phyloP scores from a whole-genome alignment of 1,284 basidiomycete genomes.

The Ceratobasidium sp. region DNA sequence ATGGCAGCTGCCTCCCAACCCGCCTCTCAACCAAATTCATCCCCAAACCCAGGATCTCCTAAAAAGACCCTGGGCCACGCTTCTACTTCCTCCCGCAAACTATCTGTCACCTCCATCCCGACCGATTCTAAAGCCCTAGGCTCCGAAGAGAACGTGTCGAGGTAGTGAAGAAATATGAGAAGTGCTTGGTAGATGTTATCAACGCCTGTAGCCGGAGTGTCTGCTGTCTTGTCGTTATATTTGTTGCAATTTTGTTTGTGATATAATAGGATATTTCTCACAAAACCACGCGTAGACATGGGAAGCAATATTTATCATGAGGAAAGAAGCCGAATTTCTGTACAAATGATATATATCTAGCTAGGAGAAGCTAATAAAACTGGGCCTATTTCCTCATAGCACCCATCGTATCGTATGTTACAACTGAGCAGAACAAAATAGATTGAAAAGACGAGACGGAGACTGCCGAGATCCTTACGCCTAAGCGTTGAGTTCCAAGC shows the following conservation, averaged over 20 bases:
- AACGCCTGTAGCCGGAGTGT: neutral
- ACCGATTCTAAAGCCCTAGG: conserved; percentile 3
- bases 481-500: conserved; percentile 10
- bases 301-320: neutral
- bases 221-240: conserved; percentile 2
- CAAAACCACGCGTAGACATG: neutral
- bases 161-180: neutral
- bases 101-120: conserved; percentile 29
- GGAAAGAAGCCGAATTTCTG: neutral
- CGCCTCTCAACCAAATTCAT: neutral
- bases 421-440: conserved; percentile 6
- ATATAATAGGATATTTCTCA: conserved; percentile 32
- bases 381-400: neutral
- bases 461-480: neutral
- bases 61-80: conserved; percentile 15
- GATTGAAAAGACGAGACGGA: neutral
- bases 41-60: conserved; percentile 9
- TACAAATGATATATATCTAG: conserved; percentile 18
- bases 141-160: neutral
- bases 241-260: conserved; percentile 9
- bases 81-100: conserved; percentile 11
- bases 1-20: conserved; percentile 63
- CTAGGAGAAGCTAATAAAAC: no score
- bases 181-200: neutral
- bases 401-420: neutral